A percentile compares a stretch with the other conserved stretches of the same genome.
phyloP scores from a whole-genome alignment of 192 early-diverging fungal genomes.

The Mortierella antarctica region DNA sequence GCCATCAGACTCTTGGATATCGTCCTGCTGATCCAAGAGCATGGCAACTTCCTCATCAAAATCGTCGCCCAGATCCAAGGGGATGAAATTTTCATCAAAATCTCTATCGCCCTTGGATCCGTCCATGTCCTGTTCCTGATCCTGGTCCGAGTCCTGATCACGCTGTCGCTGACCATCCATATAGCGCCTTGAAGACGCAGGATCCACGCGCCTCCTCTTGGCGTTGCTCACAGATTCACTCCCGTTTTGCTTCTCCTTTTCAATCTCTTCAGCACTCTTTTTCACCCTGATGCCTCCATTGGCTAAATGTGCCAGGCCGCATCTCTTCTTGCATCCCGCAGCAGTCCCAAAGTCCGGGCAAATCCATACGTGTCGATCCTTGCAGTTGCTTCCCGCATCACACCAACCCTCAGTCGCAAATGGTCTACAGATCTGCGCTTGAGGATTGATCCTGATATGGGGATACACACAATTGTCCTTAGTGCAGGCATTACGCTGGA shows the following conservation, averaged over 20 bases:
- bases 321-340: slow-evolving; percentile 66
- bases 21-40: slow-evolving; percentile 30
- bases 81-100: slow-evolving; percentile 51
- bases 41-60: slow-evolving; percentile 18
- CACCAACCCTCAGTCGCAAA: slow-evolving; percentile 76
- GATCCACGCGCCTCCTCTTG: slow-evolving; percentile 11
- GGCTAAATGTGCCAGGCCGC: slow-evolving; percentile 69
- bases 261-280: slow-evolving; percentile 19
- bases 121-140: slow-evolving; percentile 8
- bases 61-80: slow-evolving; percentile 42
- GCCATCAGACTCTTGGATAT: slow-evolving; percentile 16
- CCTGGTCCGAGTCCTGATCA: slow-evolving; percentile 3
- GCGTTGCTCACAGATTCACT: background rate
- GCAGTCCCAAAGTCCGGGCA: slow-evolving; percentile 78
- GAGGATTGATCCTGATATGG: slow-evolving; percentile 66
- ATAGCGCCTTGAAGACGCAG: background rate
- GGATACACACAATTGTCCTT: slow-evolving; percentile 65
- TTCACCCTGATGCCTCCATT: slow-evolving; percentile 26
- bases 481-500: slow-evolving; percentile 69
- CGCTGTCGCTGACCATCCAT: background rate
- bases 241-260: slow-evolving; percentile 17
- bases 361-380: slow-evolving; percentile 72
- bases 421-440: slow-evolving; percentile 70
- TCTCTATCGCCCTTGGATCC: background rate
- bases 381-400: slow-evolving; percentile 63